phyloP scores from a whole-genome alignment of 192 early-diverging fungal species.

The Umbelopsis ramanniana region DNA sequence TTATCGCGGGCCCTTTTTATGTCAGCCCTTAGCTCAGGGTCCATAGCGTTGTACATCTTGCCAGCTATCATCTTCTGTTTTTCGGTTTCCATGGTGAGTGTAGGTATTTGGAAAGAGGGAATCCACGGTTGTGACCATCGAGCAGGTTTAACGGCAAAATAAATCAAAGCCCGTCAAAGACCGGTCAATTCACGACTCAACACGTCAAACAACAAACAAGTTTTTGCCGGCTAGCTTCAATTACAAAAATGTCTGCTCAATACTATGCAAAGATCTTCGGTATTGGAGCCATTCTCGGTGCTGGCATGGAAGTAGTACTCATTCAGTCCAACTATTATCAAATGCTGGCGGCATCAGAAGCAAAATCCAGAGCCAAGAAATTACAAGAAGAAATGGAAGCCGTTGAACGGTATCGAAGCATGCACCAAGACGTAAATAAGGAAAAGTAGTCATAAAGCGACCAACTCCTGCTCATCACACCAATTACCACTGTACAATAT shows the following conservation, averaged over 20 bases:
- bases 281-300: conserved; percentile 24
- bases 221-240: neutral
- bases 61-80: conserved; percentile 70
- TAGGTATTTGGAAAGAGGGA: neutral
- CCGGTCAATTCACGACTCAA: no score
- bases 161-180: no score
- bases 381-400: conserved; percentile 27
- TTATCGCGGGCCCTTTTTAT: conserved; percentile 33
- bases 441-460: neutral
- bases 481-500: conserved; percentile 4
- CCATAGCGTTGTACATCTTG: conserved; percentile 58
- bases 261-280: conserved; percentile 35
- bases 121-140: no score
- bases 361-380: conserved; percentile 27
- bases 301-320: conserved; percentile 30
- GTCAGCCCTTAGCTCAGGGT: conserved; percentile 52
- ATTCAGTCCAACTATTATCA: conserved; percentile 39
- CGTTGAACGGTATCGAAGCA: conserved; percentile 2
- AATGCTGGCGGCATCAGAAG: conserved; percentile 39
- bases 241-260: conserved; percentile 14
- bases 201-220: neutral
- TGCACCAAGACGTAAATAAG: neutral
- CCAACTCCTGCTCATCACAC: neutral
- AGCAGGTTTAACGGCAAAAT: no score
- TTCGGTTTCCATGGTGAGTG: conserved; percentile 41